Evolutionary conservation across 257 asterid species (phyloP).

Genomic region (Gentiana straminea): DNA sequence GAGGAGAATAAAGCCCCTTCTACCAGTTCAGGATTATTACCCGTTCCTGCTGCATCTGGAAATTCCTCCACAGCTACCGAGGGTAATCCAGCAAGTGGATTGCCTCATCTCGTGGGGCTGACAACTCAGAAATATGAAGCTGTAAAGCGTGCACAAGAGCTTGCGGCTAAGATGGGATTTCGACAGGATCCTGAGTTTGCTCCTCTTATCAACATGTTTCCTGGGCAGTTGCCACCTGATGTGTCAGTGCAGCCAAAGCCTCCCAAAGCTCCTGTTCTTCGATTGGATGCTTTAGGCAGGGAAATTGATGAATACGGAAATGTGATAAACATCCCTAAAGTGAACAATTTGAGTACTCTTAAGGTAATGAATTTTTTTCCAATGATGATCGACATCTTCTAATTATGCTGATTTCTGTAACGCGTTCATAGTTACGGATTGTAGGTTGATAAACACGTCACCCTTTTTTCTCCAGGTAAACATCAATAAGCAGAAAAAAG

Average conservation of each 20-base stretch:
- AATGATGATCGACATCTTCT: not conserved
- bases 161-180: slow-evolving; percentile 90
- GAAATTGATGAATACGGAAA: slow-evolving; percentile 94
- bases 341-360: slow-evolving; percentile 72
- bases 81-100: slow-evolving; percentile 29
- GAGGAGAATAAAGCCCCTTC: slow-evolving; percentile 25
- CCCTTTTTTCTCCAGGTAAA: slow-evolving; percentile 46
- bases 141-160: slow-evolving; percentile 84
- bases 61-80: slow-evolving; percentile 18
- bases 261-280: slow-evolving; percentile 84
- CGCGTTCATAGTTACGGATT: not conserved
- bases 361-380: slow-evolving; percentile 44
- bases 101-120: slow-evolving; percentile 67
- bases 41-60: slow-evolving; percentile 23
- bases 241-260: slow-evolving; percentile 78
- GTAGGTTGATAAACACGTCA: not conserved
- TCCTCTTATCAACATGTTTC: slow-evolving; percentile 78
- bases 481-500: slow-evolving; percentile 92
- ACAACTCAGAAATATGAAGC: slow-evolving; percentile 71
- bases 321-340: slow-evolving; percentile 67
- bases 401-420: not conserved
- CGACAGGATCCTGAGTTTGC: slow-evolving; percentile 87
- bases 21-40: slow-evolving; percentile 25
- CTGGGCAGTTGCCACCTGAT: slow-evolving; percentile 79
- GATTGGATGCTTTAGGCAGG: slow-evolving; percentile 91